Evolutionary conservation across 192 early-diverging fungal genomes (phyloP).

Genomic region (Linnemannia hyalina): DNA sequence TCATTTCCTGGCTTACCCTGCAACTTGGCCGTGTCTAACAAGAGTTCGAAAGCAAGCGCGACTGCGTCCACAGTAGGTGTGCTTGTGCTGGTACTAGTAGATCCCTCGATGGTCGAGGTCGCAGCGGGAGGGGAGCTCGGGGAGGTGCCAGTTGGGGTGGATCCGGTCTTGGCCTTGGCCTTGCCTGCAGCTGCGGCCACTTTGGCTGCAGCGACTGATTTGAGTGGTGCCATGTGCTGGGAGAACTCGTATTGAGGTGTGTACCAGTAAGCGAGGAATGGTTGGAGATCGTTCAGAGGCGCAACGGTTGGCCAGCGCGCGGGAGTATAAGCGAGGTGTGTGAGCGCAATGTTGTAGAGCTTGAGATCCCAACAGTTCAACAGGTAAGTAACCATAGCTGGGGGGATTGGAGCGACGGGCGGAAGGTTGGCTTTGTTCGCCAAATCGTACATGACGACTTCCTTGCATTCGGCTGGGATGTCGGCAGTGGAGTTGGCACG

Average conservation of each 20-base stretch:
- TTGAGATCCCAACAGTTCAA: background rate
- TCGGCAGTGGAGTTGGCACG: background rate
- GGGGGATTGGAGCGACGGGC: background rate
- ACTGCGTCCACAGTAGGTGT: background rate
- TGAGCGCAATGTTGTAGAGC: background rate
- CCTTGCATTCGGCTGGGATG: background rate
- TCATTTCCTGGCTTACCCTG: background rate
- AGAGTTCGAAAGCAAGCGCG: background rate
- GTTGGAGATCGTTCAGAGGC: constrained; percentile 1
- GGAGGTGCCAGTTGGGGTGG: background rate
- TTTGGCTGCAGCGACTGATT: background rate
- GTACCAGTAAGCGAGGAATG: constrained; percentile 6
- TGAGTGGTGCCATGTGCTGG: background rate
- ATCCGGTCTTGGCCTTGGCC: background rate
- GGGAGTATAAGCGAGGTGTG: background rate
- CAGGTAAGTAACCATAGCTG: background rate
- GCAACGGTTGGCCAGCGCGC: background rate
- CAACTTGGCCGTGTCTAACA: background rate
- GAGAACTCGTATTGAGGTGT: background rate
- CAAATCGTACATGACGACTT: background rate
- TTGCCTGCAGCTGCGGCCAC: background rate
- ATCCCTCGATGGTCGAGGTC: background rate
- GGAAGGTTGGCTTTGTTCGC: background rate
- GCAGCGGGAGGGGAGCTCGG: background rate
- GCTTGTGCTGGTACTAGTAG: background rate